Conservation (phyloP, 2,329 filamentous ascomycete species). For the Pseudophaeomoniella oleicola region DNA sequence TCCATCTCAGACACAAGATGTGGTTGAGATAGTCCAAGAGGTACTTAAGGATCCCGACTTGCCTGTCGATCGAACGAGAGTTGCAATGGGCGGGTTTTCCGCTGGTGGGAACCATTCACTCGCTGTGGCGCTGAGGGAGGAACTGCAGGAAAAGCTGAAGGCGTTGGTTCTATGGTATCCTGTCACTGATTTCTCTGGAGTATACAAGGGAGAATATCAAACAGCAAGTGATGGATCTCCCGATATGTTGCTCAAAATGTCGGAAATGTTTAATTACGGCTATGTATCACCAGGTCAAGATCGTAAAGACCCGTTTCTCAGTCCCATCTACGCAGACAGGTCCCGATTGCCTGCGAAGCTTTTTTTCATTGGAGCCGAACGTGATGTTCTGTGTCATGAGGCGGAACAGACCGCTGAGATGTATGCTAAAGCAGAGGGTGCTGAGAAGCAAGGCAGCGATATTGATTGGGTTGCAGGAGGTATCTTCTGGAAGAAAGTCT, state of each 20-base stretch:
- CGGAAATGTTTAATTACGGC: constrained; percentile 24
- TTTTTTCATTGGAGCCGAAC: constrained; percentile 29
- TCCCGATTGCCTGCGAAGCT: constrained; percentile 25
- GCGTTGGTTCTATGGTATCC: constrained; percentile 32
- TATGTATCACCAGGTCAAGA: constrained; percentile 23
- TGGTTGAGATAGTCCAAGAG: constrained; percentile 27
- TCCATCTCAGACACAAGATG: constrained; percentile 29
- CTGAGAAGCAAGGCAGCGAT: background rate
- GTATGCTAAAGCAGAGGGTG: background rate
- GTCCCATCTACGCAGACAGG: constrained; percentile 21
- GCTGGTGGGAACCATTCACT: constrained; percentile 37
- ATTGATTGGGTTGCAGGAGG: constrained; percentile 1
- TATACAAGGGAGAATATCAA: constrained; percentile 14
- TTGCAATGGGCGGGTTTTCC: constrained; percentile 34
- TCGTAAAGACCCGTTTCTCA: constrained; percentile 25
- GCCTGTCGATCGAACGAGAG: constrained; percentile 27
- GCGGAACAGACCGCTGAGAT: constrained; percentile 5
- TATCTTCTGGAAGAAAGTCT: constrained; percentile 7
- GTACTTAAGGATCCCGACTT: constrained; percentile 29
- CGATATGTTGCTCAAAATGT: constrained; percentile 11
- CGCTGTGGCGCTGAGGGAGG: constrained; percentile 23
- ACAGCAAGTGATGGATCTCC: constrained; percentile 9
- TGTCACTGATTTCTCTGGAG: constrained; percentile 24
- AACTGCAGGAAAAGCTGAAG: constrained; percentile 17
- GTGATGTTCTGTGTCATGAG: constrained; percentile 32